Evolutionary conservation across 345 rosid genomes (phyloP), one percentile per base, ranked within the genome.

Genomic region (Lepidium aucheri): DNA sequence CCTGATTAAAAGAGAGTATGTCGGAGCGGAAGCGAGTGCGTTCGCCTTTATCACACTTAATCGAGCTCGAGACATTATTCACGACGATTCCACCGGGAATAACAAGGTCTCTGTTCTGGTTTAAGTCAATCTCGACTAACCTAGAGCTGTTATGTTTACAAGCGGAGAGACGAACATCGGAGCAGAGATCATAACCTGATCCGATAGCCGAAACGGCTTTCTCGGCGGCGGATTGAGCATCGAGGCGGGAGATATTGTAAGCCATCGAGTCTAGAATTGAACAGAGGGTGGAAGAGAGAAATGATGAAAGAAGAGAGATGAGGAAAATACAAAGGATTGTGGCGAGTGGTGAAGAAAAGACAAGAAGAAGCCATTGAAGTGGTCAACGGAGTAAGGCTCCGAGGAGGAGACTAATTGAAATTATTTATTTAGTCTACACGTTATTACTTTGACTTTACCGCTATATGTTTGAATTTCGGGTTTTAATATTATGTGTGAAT

Each of bases 1-100:
- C 99, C 95, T 88, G 92, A 60, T 80, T 85, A 67, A 94, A 94
- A 65, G 95, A 79, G 52, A 94, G 90, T 52, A 88, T 80, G 63
- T 94, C 97, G 56, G 97, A 84, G 49, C 81, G 72, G 30, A 90
- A 75, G 72, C 97, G 83, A 4, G 92, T 90, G 11, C 91, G 89
- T 53, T 94, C 97, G 76, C 97, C 99, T 64, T 94, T 94, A 53
- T 94, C 99, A 54, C 96, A 94, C 82, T 83, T 90, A 63, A 94
- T 88, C 30, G 80, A 87, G 41, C 67, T 62, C 3, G 88, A 75
- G 39, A 86, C 99, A 34, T 77, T 59, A 22, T 65, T 61, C n/a
- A 90, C 95, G 34, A 94, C 80, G 42, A 79, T 75, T 14, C 92
- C 96, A 2, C 91, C 92, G 1, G 97, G 97, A 68, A 94, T 50